phyloP scores from a whole-genome alignment of 2,329 filamentous ascomycete species.

The Cladosporium sp. region DNA sequence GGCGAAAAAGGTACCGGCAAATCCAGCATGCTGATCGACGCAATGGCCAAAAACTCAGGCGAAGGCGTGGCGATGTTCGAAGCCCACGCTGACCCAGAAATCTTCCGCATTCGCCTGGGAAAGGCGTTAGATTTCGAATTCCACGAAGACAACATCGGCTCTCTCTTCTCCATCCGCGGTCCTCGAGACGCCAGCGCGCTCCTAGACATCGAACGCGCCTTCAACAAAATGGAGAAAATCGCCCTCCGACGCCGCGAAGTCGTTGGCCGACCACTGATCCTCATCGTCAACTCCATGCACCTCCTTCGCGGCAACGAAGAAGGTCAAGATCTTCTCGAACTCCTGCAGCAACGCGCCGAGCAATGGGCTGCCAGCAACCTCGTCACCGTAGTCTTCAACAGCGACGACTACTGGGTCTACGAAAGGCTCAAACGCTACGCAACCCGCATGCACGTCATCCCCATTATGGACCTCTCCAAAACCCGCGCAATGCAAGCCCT shows the following conservation, averaged over 20 bases:
- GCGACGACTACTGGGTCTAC: constrained; percentile 98
- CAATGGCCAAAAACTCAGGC: constrained; percentile 88
- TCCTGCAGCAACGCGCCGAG: constrained; percentile 92
- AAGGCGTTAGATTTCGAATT: constrained; percentile 96
- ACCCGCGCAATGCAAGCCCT: constrained; percentile 71
- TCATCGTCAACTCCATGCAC: constrained; percentile 94
- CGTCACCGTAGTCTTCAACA: constrained; percentile 90
- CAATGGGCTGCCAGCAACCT: constrained; percentile 92
- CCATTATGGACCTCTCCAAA: constrained; percentile 79
- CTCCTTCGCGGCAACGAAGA: constrained; percentile 86
- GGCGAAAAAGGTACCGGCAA: constrained; percentile 97
- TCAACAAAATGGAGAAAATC: constrained; percentile 98
- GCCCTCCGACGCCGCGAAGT: constrained; percentile 65
- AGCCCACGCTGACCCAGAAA: constrained; percentile 89
- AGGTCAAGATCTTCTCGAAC: constrained; percentile 86
- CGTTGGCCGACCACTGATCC: constrained; percentile 67
- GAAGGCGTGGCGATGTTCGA: constrained; percentile 93
- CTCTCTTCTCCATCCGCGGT: constrained; percentile 89
- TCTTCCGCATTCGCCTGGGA: constrained; percentile 86
- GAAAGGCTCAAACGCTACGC: constrained; percentile 88
- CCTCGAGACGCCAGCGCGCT: constrained; percentile 88
- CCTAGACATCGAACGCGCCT: constrained; percentile 89
- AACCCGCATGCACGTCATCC: constrained; percentile 89
- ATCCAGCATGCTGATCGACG: constrained; percentile 91
- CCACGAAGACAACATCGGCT: constrained; percentile 96